Evolutionary conservation across 2,329 filamentous ascomycete species (phyloP).

Genomic region (Fusarium tuaranense): DNA sequence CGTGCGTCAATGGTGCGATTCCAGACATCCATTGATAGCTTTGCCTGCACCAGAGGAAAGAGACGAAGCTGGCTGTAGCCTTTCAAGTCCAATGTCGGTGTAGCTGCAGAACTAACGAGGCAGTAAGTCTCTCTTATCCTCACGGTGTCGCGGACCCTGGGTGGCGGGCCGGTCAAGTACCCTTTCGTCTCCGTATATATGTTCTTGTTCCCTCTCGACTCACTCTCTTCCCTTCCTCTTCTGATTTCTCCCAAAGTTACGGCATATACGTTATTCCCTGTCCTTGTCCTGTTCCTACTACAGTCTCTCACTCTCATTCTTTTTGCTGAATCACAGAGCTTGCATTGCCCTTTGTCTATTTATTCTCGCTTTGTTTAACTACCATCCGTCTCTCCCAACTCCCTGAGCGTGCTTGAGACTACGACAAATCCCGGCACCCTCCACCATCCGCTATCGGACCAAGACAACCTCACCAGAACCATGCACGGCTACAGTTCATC

Average conservation of each 20-base stretch:
- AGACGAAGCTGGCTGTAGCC: constrained; percentile 13
- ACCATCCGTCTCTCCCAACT: background rate
- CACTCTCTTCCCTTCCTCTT: background rate
- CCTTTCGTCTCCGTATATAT: constrained; percentile 28
- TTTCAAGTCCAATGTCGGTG: constrained; percentile 29
- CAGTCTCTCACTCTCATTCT: background rate
- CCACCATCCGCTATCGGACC: background rate
- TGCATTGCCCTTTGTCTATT: background rate
- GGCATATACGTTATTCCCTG: background rate
- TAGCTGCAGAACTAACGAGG: constrained; percentile 12
- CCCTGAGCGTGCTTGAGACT: background rate
- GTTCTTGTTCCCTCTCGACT: constrained; percentile 22
- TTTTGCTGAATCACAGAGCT: background rate
- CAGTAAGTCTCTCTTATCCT: background rate
- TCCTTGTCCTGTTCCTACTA: background rate
- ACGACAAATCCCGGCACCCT: background rate
- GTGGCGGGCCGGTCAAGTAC: constrained; percentile 14
- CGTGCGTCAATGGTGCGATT: constrained; percentile 33
- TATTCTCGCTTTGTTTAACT: background rate
- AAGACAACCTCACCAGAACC: constrained; percentile 5
- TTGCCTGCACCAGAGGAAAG: constrained; percentile 7
- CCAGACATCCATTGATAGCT: constrained; percentile 25
- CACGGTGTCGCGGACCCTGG: constrained; percentile 13
- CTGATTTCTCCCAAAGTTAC: background rate
- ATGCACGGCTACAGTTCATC: constrained; percentile 64